Conservation (phyloP, 805 yeast species). For the Huiozyma naganishii region DNA sequence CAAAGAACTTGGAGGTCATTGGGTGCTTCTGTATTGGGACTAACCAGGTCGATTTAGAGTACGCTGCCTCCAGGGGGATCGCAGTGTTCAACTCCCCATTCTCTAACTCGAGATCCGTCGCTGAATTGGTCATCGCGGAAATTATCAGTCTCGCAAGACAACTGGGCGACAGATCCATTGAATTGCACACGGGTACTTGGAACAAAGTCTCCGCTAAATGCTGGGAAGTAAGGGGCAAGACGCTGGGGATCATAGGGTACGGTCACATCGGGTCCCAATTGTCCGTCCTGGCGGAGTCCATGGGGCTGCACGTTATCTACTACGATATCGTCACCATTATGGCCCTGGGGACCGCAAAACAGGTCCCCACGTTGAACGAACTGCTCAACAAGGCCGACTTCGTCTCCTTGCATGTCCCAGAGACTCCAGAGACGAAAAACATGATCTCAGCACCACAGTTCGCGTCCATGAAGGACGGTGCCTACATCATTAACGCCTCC, state of each 20-base stretch:
- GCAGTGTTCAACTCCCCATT: conserved; percentile 98
- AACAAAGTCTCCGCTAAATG: conserved; percentile 90
- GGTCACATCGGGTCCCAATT: conserved; percentile 98
- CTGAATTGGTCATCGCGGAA: conserved; percentile 94
- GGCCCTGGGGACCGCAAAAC: conserved; percentile 95
- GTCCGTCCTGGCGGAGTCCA: conserved; percentile 90
- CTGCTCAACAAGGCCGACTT: conserved; percentile 76
- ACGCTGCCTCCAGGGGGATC: conserved; percentile 85
- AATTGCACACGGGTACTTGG: conserved; percentile 95
- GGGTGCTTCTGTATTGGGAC: conserved; percentile 99
- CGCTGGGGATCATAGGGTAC: conserved; percentile 92
- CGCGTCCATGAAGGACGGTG: conserved; percentile 92
- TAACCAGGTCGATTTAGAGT: conserved; percentile 89
- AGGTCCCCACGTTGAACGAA: conserved; percentile 76
- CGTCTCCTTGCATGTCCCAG: conserved; percentile 91
- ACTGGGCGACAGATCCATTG: conserved; percentile 91
- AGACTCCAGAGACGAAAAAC: conserved; percentile 81
- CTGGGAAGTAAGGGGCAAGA: conserved; percentile 99
- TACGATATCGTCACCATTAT: conserved; percentile 87
- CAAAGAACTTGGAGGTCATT: conserved; percentile 77
- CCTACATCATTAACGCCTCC: conserved; percentile 89
- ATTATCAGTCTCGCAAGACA: conserved; percentile 91
- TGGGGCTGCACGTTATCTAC: conserved; percentile 95
- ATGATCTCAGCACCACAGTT: conserved; percentile 83
- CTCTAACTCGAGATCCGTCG: conserved; percentile 96